phyloP scores from a whole-genome alignment of 495 filamentous ascomycete genomes.

The Umbilicaria muhlenbergii region DNA sequence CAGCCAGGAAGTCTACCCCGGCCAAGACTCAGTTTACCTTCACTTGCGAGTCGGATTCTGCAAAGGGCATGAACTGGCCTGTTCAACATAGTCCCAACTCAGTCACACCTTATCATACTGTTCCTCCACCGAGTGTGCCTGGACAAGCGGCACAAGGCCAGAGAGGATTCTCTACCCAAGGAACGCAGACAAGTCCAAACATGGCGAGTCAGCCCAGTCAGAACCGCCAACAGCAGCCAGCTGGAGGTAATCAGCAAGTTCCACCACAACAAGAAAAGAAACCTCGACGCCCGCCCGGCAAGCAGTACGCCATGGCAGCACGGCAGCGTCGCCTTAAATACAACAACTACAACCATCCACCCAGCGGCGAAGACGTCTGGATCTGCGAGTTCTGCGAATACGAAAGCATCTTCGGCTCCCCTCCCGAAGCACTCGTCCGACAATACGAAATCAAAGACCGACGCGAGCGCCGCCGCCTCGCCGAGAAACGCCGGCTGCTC shows the following conservation, averaged over 20 bases:
- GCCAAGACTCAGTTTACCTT: constrained; percentile 83
- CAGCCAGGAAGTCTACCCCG: constrained; percentile 38
- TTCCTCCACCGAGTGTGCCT: constrained; percentile 13
- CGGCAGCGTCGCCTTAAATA: constrained; percentile 53
- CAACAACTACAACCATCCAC: constrained; percentile 61
- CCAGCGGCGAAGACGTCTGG: constrained; percentile 65
- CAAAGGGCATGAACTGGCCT: constrained; percentile 43
- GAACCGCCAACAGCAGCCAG: constrained; percentile 15
- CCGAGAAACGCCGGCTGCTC: constrained; percentile 67
- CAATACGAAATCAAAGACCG: constrained; percentile 93
- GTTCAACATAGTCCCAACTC: constrained; percentile 21
- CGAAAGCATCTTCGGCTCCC: constrained; percentile 68
- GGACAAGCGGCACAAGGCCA: constrained; percentile 8
- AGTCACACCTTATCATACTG: constrained; percentile 14
- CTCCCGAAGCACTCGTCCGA: constrained; percentile 70
- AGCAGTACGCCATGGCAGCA: constrained; percentile 46
- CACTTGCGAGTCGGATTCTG: constrained; percentile 64
- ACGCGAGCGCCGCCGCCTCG: constrained; percentile 61
- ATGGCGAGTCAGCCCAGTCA: constrained; percentile 20
- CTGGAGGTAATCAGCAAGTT: constrained; percentile 18
- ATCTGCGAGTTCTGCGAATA: constrained; percentile 92
- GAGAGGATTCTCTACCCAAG: constrained; percentile 37
- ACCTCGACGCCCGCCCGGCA: constrained; percentile 38
- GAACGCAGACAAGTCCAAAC: constrained; percentile 45
- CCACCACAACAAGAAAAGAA: constrained; percentile 35